A percentile compares a stretch with the other conserved stretches of the same genome.
These are phyloP conservation scores for Brassica balearica DNA, from an alignment of 441 rosid genomes.

Conservation along the genomic window DNA sequence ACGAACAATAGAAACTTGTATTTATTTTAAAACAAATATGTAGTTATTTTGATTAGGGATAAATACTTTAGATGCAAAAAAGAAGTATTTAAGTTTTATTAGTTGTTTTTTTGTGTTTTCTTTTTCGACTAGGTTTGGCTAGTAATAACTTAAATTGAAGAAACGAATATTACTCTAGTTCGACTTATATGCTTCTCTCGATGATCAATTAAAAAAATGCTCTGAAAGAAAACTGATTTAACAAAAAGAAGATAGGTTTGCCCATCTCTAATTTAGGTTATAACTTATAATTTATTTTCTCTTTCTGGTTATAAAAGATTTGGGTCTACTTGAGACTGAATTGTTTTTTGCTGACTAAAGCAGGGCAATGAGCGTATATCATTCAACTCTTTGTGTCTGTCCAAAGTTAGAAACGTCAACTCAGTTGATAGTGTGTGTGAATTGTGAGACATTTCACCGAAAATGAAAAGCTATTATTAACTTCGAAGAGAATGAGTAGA, in stretches of 20 bases:
- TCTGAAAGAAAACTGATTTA: not conserved
- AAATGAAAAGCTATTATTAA: not conserved
- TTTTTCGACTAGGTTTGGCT: not conserved
- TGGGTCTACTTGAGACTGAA: conserved; percentile 14
- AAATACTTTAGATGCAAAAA: not conserved
- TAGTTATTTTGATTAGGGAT: not conserved
- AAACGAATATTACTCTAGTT: not conserved
- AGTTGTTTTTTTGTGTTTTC: conserved; percentile 1
- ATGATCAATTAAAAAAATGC: not conserved
- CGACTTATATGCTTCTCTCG: not conserved
- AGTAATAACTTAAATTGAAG: not conserved
- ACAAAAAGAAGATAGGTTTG: not conserved
- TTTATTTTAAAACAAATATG: not conserved
- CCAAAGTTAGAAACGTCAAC: conserved; percentile 34
- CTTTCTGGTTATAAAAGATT: not conserved
- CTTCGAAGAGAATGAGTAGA: not conserved
- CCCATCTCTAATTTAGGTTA: conserved; percentile 9
- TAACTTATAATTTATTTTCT: not conserved
- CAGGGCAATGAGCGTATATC: conserved; percentile 21
- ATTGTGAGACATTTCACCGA: conserved; percentile 1
- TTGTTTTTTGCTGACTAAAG: conserved; percentile 10
- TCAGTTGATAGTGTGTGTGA: conserved; percentile 18
- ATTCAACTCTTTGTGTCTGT: conserved; percentile 24
- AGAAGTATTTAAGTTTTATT: not conserved
- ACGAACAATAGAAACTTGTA: not conserved